Conservation (phyloP, 2,329 filamentous ascomycete genomes). For the Colletotrichum sp. region DNA sequence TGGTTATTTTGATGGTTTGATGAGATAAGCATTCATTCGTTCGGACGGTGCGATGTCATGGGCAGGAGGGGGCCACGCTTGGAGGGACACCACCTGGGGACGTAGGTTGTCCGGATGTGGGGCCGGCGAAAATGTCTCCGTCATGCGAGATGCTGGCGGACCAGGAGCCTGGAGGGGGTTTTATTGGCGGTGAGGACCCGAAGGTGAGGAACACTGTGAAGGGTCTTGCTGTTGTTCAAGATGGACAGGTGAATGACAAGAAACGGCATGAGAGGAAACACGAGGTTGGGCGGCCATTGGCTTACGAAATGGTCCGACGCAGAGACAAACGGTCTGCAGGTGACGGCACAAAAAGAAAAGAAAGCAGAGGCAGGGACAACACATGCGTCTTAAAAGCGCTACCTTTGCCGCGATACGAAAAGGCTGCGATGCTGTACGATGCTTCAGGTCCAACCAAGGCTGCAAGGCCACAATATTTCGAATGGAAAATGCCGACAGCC, state of each 20-base stretch:
- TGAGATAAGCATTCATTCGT: not conserved
- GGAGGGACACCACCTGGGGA: not conserved
- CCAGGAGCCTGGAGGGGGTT: not conserved
- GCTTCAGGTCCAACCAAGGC: not conserved
- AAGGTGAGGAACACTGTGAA: not conserved
- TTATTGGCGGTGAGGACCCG: not conserved
- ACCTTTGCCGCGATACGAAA: not conserved
- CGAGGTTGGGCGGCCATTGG: not conserved
- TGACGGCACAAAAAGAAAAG: not conserved
- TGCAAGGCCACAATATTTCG: not conserved
- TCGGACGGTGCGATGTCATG: not conserved
- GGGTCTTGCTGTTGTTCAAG: not conserved
- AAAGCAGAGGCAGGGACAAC: not conserved
- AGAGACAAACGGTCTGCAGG: conserved; percentile 1
- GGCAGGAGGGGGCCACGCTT: no score
- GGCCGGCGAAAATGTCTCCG: not conserved
- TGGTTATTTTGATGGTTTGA: not conserved
- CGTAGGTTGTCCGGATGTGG: not conserved
- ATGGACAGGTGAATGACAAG: not conserved
- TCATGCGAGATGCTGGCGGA: not conserved
- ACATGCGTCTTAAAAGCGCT: not conserved
- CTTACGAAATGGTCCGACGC: not conserved
- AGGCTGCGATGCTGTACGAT: not conserved
- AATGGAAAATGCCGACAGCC: not conserved
- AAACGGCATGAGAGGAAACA: not conserved